Evolutionary conservation across 2,329 filamentous ascomycete genomes (phyloP), one percentile per base, ranked within the genome.

Genomic region (Metarhizium rileyi): DNA sequence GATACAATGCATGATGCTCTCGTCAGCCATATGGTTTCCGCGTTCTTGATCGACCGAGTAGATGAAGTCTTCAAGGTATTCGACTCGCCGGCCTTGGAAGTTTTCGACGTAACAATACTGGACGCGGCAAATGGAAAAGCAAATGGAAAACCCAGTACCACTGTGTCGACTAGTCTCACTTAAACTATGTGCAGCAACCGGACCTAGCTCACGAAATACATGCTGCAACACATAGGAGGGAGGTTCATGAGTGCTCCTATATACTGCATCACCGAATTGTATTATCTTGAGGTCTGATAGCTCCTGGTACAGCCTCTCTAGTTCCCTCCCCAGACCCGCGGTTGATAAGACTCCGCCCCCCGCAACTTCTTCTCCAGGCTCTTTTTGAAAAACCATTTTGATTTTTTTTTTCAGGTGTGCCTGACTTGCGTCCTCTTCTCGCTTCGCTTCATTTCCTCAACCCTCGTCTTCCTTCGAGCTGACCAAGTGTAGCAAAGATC

Each of bases 241-340:
- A 25, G 38, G 4, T 22, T 14, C 38, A 28, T 28, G 9, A n/a
- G n/a, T 44, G 26, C 26, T n/a, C 30, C n/a, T n/a, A 20, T 6
- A 25, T 10, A 23, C 45, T 47, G 45, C 54, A 61, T 63, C 63
- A 66, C 66, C 57, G 60, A 63, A 57, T 56, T 66, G 58, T 66
- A 67, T 67, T 67, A 67, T 64, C 58, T 65, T 55, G 57, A 60
- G 57, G 57, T 60, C 60, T 65, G 60, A 61, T 50, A 51, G 52
- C 52, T 60, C 53, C 60, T 60, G 59, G 60, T 65, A 61, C 61
- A 59, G 55, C 52, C 43, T 50, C 41, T 22, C 22, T 42, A 48
- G 40, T 43, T 22, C 40, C 42, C 10, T 33, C 46, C 42, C 27
- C 30, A 40, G 26, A 35, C 47, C 16, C 14, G 22, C 22, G 40